These are phyloP conservation scores for Singerocomus inundabilis DNA, from an alignment of 1,284 basidiomycete genomes.

Conservation along the genomic window DNA sequence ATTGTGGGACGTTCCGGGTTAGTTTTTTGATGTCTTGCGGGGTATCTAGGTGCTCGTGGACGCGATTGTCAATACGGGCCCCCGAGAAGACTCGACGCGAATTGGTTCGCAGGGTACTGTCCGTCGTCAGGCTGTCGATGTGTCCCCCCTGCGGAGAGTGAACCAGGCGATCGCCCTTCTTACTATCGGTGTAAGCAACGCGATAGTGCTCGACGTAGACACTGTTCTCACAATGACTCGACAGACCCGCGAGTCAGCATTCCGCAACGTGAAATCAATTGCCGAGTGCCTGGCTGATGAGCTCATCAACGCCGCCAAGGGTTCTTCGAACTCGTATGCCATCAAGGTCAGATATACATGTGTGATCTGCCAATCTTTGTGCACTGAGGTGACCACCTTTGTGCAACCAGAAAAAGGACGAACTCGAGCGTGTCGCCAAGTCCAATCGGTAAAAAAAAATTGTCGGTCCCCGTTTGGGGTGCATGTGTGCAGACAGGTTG, in stretches of 20 bases:
- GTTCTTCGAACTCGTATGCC: constrained; percentile 99
- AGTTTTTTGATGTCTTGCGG: not conserved
- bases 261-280: constrained; percentile 99
- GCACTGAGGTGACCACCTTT: constrained; percentile 1
- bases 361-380: not conserved
- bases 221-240: not conserved
- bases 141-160: constrained; percentile 96
- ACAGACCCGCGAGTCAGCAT: constrained; percentile 97
- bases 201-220: not conserved
- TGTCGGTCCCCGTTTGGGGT: not conserved
- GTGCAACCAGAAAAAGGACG: constrained; percentile 79
- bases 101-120: constrained; percentile 99
- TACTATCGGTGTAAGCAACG: constrained; percentile 82
- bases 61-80: constrained; percentile 99
- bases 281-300: constrained; percentile 99
- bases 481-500: constrained; percentile 6
- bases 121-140: constrained; percentile 99
- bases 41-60: constrained; percentile 81
- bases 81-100: constrained; percentile 99
- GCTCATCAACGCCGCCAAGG: constrained; percentile 99
- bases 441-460: constrained; percentile 84
- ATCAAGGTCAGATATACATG: constrained; percentile 72
- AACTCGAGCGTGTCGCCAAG: constrained; percentile 99
- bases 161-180: constrained; percentile 97
- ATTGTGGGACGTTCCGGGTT: not conserved